Evolutionary conservation across 768 basidiomycete genomes (phyloP).

Genomic region (Pisolithus sp.): DNA sequence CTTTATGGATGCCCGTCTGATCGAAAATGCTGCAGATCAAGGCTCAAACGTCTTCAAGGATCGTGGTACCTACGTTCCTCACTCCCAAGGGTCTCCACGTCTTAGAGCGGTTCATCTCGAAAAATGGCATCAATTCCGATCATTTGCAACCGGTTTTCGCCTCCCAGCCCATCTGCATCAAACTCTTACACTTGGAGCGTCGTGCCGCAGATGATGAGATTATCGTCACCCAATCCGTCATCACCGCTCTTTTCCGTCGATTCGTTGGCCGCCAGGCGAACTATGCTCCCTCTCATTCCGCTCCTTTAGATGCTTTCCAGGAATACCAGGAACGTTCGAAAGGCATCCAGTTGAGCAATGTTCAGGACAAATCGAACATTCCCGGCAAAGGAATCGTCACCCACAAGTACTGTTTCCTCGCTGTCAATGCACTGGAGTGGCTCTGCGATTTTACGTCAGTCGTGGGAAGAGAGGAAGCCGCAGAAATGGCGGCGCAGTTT

Average conservation of each 20-base stretch:
- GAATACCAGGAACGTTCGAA: constrained; percentile 77
- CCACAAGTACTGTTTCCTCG: constrained; percentile 76
- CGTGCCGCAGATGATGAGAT: constrained; percentile 93
- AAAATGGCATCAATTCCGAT: constrained; percentile 96
- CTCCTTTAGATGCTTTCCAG: constrained; percentile 53
- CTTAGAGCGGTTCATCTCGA: constrained; percentile 98
- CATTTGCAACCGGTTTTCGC: constrained; percentile 86
- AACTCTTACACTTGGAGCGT: constrained; percentile 93
- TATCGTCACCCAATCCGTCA: constrained; percentile 88
- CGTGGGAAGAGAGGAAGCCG: constrained; percentile 91
- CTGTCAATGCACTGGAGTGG: constrained; percentile 90
- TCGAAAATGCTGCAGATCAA: constrained; percentile 93
- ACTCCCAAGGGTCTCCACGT: constrained; percentile 98
- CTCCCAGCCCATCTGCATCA: constrained; percentile 93
- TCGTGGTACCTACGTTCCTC: constrained; percentile 88
- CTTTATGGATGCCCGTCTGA: constrained; percentile 97
- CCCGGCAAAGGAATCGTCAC: constrained; percentile 34
- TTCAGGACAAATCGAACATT: constrained; percentile 56
- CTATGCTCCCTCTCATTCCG: constrained; percentile 45
- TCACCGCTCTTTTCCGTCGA: constrained; percentile 93
- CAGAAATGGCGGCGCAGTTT: constrained; percentile 97
- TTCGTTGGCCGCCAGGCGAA: constrained; percentile 88
- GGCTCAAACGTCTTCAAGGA: constrained; percentile 92
- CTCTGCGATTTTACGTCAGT: constrained; percentile 96
- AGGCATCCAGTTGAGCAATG: constrained; percentile 65